Base-by-base conservation (phyloP, 805 yeast genomes). In the Cyberlindnera petersonii region DNA sequence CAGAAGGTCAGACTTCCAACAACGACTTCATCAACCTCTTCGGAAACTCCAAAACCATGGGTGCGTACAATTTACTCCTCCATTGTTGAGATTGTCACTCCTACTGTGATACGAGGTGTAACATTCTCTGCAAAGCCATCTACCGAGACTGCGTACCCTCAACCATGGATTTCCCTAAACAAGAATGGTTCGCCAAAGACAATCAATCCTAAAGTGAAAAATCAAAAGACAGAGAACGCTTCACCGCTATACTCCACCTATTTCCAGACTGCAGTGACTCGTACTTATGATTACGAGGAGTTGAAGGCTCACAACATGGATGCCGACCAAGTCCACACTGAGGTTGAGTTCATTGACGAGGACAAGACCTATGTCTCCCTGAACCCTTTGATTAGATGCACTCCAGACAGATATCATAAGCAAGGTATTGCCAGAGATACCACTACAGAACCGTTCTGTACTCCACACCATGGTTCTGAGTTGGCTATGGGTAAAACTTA, bases 351-450 rank as follows among this genome's bases (percentile, higher is more conserved):
- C 51, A 56, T 74, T 17, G 79, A 75, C 5, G 95, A 86, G 60
- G 94, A 85, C 59, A 70, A 71, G n/a, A 77, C 85, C 0, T 82
- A 85, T 53, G 80, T 77, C 20, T 64, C 72, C 15, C 66, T 87
- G 57, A 84, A 81, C 55, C 96, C 96, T 0, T 59, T 87, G 34
- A 72, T 86, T 54, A 72, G 96, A 63, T 87, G 96, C 64, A 84
- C 88, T 4, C 96, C 96, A 3, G 82, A 82, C 38, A 63, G 74
- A 33, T 87, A 84, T 57, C 70, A 65, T 53, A 72, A 69, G 49
- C 82, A 79, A 55, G 91, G 89, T 8, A 43, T 67, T 26, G 80
- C 78, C 22, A 77, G 77, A 49, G 68, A 68, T 44, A 58, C 62
- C 14, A 52, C 65, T 2, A 74, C 87, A 27, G 93, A 69, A 36